Evolutionary conservation across 2,329 filamentous ascomycete species (phyloP).

Genomic region (Alternaria infectoria): DNA sequence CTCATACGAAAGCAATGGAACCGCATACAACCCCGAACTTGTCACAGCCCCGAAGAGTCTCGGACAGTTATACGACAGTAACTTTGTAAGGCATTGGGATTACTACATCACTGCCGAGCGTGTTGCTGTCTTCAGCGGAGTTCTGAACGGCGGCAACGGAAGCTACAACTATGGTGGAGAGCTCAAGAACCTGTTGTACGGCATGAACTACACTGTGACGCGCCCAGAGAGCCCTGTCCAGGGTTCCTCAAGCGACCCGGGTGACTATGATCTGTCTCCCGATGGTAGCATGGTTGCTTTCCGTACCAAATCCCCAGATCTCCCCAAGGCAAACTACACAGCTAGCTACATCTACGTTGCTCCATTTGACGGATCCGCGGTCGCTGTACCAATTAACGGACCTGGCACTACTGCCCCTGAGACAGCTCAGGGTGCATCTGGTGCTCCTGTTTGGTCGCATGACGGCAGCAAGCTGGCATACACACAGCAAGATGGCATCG

Average conservation of each 20-base stretch:
- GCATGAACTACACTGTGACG: constrained; percentile 60
- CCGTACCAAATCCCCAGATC: constrained; percentile 74
- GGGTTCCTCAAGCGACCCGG: constrained; percentile 73
- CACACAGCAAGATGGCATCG: constrained; percentile 69
- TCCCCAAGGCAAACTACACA: constrained; percentile 76
- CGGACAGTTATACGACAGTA: constrained; percentile 73
- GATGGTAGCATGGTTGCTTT: constrained; percentile 70
- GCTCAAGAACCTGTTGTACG: constrained; percentile 63
- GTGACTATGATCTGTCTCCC: constrained; percentile 76
- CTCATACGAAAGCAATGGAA: constrained; percentile 68
- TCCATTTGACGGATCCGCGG: constrained; percentile 66
- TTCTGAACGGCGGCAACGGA: constrained; percentile 53
- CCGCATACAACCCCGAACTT: constrained; percentile 70
- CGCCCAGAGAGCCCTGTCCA: constrained; percentile 71
- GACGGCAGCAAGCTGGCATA: constrained; percentile 76
- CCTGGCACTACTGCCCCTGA: constrained; percentile 38
- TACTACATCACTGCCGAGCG: constrained; percentile 71
- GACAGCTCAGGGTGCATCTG: constrained; percentile 66
- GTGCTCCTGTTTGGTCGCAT: constrained; percentile 73
- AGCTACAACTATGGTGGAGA: constrained; percentile 36
- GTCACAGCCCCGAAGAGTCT: constrained; percentile 65
- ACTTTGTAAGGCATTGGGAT: constrained; percentile 86
- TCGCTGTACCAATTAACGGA: constrained; percentile 41
- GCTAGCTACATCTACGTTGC: constrained; percentile 83
- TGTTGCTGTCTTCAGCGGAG: constrained; percentile 76